Evolutionary conservation across 306 rosid genomes (phyloP), one percentile per base, ranked within the genome.

Genomic region (Ormosia semicastrata): DNA sequence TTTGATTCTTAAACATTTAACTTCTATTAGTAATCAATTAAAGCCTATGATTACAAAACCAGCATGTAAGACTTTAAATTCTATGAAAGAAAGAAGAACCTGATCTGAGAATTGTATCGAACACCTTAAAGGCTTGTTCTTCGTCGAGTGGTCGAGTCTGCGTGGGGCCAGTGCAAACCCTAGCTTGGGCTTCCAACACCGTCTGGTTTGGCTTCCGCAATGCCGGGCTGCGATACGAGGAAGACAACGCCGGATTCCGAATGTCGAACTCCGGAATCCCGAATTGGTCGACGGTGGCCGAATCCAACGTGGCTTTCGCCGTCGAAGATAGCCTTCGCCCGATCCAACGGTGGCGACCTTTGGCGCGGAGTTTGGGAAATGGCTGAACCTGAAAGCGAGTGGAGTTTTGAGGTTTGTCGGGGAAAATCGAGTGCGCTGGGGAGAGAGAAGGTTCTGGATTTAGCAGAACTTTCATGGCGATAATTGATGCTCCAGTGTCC

Each of bases 81-180:
- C 15, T 13, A 40, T 2, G 52, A 24, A 71, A 64, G 70, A 17
- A 72, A 50, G 46, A 58, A 58, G 9, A 50, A 93, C 97, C 98
- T 84, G 99, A 95, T 90, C 87, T 88, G 68, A 93, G 88, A 84
- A 95, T 95, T 2, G 96, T 87, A 30, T 92, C 96, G 49, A 95
- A 87, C 58, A 95, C 99, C 85, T 86, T 93, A 64, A 90, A 81
- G 65, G 98, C 98, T 76, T 95, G 97, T 8, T 90, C 90, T 33
- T 93, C 99, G 10, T 80, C 72, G 56, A 95, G 98, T 29, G 98
- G 97, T 14, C 83, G 88, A 71, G 98, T 95, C 87, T 92, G 97
- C 12, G 90, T 89, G 6, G 99, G 99, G 5, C 99, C 98, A 0
- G 99, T 95, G 74, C 99, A 95, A 85, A 95, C 98, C 92, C 92